Evolutionary conservation across 331 rosid genomes (phyloP).

Genomic region (Phaseolus coccineus): DNA sequence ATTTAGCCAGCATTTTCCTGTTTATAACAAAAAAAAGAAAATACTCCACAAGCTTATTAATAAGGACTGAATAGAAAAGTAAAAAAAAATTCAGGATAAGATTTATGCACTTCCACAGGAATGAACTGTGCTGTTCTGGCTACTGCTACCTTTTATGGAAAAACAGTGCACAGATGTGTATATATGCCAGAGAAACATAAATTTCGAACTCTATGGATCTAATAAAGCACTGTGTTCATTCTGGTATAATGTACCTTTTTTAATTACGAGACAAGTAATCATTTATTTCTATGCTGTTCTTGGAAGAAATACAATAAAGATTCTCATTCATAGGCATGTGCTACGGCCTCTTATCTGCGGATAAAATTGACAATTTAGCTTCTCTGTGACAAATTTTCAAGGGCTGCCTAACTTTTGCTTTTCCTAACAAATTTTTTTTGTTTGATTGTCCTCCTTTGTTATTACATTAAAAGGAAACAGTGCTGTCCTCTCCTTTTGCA

Average conservation of each 20-base stretch:
- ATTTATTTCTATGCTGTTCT: neutral
- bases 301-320: neutral
- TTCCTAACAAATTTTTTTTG: neutral
- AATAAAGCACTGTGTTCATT: neutral
- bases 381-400: neutral
- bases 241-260: neutral
- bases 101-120: conserved; percentile 28
- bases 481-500: neutral
- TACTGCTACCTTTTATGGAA: neutral
- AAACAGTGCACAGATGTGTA: neutral
- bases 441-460: neutral
- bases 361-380: too few species aligned
- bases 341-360: neutral
- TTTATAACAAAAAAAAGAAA: neutral
- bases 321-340: neutral
- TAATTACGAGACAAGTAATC: neutral
- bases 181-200: neutral
- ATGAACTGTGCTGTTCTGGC: neutral
- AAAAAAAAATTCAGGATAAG: neutral
- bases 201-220: neutral
- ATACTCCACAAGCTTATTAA: neutral
- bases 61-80: neutral
- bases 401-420: neutral
- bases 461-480: too few species aligned
- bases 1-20: neutral